These are phyloP conservation scores for Diatrype stigma DNA, from an alignment of 2,329 filamentous ascomycete genomes.

Conservation along the genomic window DNA sequence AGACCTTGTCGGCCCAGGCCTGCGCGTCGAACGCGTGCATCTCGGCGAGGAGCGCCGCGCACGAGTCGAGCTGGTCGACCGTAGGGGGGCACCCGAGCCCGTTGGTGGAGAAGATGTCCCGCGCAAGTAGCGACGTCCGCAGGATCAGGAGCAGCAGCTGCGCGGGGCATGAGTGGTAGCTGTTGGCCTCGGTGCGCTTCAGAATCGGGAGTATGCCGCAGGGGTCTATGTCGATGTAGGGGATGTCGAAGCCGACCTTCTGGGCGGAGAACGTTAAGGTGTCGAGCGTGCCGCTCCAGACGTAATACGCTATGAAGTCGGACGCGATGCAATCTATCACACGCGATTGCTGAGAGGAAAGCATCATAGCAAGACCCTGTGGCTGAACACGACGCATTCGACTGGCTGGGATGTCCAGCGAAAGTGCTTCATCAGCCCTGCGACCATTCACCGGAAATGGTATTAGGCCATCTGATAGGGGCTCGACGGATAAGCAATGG, in stretches of 20 bases:
- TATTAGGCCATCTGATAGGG: not conserved
- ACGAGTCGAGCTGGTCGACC: conserved; percentile 32
- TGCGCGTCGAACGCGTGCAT: conserved; percentile 39
- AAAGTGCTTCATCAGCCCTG: not conserved
- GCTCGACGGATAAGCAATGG: not conserved
- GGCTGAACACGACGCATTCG: not conserved
- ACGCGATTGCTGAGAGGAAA: conserved; percentile 1
- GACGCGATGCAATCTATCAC: conserved; percentile 42
- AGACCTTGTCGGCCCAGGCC: conserved; percentile 37
- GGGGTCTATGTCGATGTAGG: conserved; percentile 28
- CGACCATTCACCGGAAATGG: not conserved
- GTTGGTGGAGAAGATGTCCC: conserved; percentile 25
- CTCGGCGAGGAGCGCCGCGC: conserved; percentile 35
- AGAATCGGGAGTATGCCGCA: conserved; percentile 19
- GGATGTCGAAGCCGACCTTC: conserved; percentile 33
- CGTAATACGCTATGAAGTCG: conserved; percentile 35
- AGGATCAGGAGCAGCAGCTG: conserved; percentile 43
- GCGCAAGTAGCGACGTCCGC: conserved; percentile 39
- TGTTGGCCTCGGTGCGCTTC: conserved; percentile 25
- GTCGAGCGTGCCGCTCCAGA: conserved; percentile 26
- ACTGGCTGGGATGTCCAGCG: not conserved
- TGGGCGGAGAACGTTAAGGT: conserved; percentile 38
- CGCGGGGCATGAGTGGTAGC: conserved; percentile 26
- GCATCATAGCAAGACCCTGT: not conserved
- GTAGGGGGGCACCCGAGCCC: conserved; percentile 19